Evolutionary conservation across 257 asterid species (phyloP), one percentile per base, ranked within the genome.

Genomic region (Capsicum chinense): DNA sequence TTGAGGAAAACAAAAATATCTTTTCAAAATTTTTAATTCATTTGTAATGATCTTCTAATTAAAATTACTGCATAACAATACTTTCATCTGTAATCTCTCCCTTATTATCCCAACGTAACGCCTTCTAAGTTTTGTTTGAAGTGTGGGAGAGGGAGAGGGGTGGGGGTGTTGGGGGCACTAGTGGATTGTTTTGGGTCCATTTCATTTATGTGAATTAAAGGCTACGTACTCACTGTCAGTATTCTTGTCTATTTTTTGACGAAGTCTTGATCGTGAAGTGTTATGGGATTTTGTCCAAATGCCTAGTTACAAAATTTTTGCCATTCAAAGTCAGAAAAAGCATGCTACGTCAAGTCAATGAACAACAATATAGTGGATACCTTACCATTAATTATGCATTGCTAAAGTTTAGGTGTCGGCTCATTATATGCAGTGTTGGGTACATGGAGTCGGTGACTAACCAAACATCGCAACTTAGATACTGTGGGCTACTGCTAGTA

Each of bases 311-410:
- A 42, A 70, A 70, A 9, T 3, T 3, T 8, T 16, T 70, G 9
- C 79, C 79, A 44, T 70, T 9, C 79, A 44, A 70, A 44, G 79
- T 70, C 79, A 44, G 79, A 44, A 70, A 70, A 70, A 17, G 16
- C 35, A 42, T 44, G 79, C 79, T 70, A 70, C 14, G 0, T 44
- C 16, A 44, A 44, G 79, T 44, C 57, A 70, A 44, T 44, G 57
- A 68, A 15, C 2, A 39, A 63, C 69, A 11, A 39, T 39, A 15
- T 7, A 37, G 7, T 17, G 57, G 17, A 5, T 17, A 42, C 35
- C 1, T 67, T 35, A 3, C 0, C 37, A 15, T 52, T 68, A 7
- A 10, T 26, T 63, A 26, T 63, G 42, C 42, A 63, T 62, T 1
- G 8, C 79, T 2, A 47, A 44, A 5, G 0, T 70, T 17, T 9